These are phyloP conservation scores for Cordyceps tenuipes DNA, from an alignment of 2,329 filamentous ascomycete species.

Conservation along the genomic window DNA sequence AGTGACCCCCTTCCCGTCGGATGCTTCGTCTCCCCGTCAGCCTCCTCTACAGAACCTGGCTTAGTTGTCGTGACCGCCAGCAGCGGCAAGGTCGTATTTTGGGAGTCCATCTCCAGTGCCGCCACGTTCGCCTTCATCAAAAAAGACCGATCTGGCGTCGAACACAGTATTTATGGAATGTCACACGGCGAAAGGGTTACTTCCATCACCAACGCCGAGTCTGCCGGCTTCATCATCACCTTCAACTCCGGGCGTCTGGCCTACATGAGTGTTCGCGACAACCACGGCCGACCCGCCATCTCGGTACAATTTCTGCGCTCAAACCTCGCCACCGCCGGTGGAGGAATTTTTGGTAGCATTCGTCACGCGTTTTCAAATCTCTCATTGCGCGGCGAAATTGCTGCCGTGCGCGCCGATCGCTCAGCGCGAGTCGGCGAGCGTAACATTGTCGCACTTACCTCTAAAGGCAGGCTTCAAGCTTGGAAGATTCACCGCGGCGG, in stretches of 20 bases:
- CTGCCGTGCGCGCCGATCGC: constrained; percentile 67
- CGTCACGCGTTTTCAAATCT: constrained; percentile 65
- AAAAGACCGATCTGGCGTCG: constrained; percentile 72
- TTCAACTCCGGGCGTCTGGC: constrained; percentile 81
- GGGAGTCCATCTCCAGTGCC: constrained; percentile 89
- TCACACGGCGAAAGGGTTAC: constrained; percentile 70
- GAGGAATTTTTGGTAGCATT: constrained; percentile 73
- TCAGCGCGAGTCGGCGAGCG: constrained; percentile 71
- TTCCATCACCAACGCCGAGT: constrained; percentile 73
- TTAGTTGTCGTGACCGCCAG: constrained; percentile 78
- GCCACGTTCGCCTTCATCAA: constrained; percentile 76
- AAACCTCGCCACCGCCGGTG: constrained; percentile 43
- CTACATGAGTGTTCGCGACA: constrained; percentile 77
- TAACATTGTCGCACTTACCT: constrained; percentile 71
- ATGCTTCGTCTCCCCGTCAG: constrained; percentile 70
- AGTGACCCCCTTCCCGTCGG: constrained; percentile 73
- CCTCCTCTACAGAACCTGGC: constrained; percentile 71
- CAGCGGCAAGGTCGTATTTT: constrained; percentile 81
- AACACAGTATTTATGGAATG: constrained; percentile 65
- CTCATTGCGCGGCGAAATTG: constrained; percentile 66
- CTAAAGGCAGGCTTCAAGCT: constrained; percentile 67
- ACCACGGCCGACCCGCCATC: constrained; percentile 76
- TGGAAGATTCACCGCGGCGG: constrained; percentile 90
- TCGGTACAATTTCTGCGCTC: constrained; percentile 68
- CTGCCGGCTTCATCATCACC: constrained; percentile 74